phyloP scores from a whole-genome alignment of 768 basidiomycete species.

The Termitomyces sp. region DNA sequence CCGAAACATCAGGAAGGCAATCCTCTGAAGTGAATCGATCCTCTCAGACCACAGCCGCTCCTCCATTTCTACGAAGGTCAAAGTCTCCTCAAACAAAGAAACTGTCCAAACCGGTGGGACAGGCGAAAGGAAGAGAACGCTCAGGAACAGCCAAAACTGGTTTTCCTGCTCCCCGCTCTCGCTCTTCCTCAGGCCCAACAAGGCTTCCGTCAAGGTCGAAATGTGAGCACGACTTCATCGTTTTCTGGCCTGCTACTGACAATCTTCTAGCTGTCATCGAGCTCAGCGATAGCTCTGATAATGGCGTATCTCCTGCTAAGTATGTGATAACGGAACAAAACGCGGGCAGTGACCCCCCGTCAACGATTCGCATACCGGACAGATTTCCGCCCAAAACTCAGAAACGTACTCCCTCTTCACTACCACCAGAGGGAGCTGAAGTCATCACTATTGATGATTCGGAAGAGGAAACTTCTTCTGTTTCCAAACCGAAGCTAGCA shows the following conservation, averaged over 20 bases:
- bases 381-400: neutral
- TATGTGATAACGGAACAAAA: neutral
- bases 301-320: neutral
- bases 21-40: neutral
- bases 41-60: neutral
- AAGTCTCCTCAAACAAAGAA: neutral
- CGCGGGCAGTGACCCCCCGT: neutral
- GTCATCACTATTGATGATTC: slow-evolving; percentile 7
- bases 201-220: neutral
- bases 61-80: neutral
- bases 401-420: neutral
- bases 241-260: neutral
- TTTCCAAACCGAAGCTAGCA: neutral
- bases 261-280: slow-evolving; percentile 9
- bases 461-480: slow-evolving; percentile 2
- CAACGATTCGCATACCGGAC: neutral
- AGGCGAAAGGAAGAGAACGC: neutral
- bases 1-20: neutral
- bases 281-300: slow-evolving; percentile 8
- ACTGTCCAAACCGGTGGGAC: neutral
- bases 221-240: neutral
- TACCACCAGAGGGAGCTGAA: neutral
- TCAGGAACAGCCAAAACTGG: neutral
- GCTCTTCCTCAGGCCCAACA: neutral
- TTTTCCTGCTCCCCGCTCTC: slow-evolving; percentile 3